Base-by-base conservation (phyloP, 768 basidiomycete species). In the Termitomyces sp. region DNA sequence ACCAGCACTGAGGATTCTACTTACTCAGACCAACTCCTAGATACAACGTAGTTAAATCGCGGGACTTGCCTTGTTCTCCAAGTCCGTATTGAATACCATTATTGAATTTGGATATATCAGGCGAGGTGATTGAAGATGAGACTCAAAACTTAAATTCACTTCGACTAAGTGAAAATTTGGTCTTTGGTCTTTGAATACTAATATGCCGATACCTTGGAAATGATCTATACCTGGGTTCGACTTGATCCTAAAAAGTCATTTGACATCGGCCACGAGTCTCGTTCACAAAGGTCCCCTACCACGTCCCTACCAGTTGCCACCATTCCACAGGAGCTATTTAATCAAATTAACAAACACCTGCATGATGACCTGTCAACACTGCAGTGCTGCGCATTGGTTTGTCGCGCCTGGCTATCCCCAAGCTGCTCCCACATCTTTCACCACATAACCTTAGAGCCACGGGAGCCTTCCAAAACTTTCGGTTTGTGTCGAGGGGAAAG, bases 291-390 rank as follows among this genome's bases (percentile, higher is more conserved):
- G 3, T 43, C 29, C 44, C 6, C 22, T 25, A 32, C 38, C 23
- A 57, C 51, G 56, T 10, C 23, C 16, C 29, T 47, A 18, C 16
- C 31, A 27, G 46, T n/a, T n/a, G n/a, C n/a, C n/a, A 27, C 3
- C 53, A n/a, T 71, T 4, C 72, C 68, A 1, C 68, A 66, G 50
- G 70, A 70, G 52, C 60, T 71, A 31, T 59, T 67, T 43, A 65
- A 70, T 56, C 52, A 56, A 40, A 54, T 66, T 51, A 60, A 68
- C 20, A 65, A 64, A 54, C 59, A 66, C 31, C 59, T 65, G 29
- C 64, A 66, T 45, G 58, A 56, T 33, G 63, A 70, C 47, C 50
- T 23, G 13, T 29, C 54, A 6, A 47, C 61, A 9, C 60, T 70
- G 7, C 59, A 57, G 23, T 43, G 42, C 10, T 71, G 68, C 29